Base-by-base conservation (phyloP, 345 rosid species). In the Sisymbrium altissimum region DNA sequence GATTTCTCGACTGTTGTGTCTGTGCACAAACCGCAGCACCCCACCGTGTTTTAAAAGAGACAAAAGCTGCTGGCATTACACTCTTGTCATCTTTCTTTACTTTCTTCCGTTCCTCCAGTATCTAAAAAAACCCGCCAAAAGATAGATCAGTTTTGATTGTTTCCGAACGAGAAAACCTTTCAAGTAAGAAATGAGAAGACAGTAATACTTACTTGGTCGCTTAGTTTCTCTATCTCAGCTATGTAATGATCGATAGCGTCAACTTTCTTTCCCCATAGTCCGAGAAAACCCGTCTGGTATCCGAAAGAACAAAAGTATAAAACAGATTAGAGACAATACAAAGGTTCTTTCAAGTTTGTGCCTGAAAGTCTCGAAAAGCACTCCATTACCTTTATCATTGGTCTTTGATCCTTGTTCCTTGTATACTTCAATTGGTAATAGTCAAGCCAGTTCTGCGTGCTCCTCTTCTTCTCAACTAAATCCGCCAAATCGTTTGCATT, bases 1-100 rank as follows among this genome's bases (percentile, higher is more conserved):
- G 97, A 53, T 95, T 82, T 43, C 87, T 82, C 14, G 88, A 77
- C 80, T 95, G 99, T 78, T 92, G 97, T 21, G 97, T 92, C 80
- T 92, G 99, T 72, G 97, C 99, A 76, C 99, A 90, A 43, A 95
- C 97, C 68, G 97, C 97, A 9, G 99, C 93, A 73, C 89, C 97
- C 99, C 99, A 95, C 64, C 97, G 87, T 55, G 90, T 86, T 80
- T 83, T 92, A 77, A 95, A 95, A 14, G 97, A 95, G 71, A 95
- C 99, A 82, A 95, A 95, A 35, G 99, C 93, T 12, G 96, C 97
- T 15, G 97, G 97, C 96, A 92, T 85, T 64, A 90, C 78, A 1
- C 82, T 70, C 60, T 85, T 80, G 9, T 96, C 91, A 83, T 92
- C 97, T 39, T 80, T 87, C 43, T 58, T 74, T 33, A 92, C 96